Evolutionary conservation across 345 rosid genomes (phyloP).

Genomic region (Populus euphratica): DNA sequence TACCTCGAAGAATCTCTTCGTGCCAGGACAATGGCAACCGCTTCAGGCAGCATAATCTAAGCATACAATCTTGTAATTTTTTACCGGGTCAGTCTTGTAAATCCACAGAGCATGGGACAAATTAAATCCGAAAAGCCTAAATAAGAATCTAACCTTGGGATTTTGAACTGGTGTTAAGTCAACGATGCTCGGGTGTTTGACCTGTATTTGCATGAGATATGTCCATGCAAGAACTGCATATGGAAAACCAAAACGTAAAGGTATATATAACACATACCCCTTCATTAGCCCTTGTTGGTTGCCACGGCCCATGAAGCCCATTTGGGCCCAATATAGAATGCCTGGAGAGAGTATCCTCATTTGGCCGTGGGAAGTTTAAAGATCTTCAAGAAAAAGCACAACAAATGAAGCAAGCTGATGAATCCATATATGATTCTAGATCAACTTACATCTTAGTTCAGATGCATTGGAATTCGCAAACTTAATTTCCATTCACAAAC

Average conservation of each 20-base stretch:
- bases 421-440: neutral
- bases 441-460: constrained; percentile 4
- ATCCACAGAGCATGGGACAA: neutral
- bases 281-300: constrained; percentile 57
- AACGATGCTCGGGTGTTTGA: constrained; percentile 71
- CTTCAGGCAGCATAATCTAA: constrained; percentile 91
- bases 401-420: neutral
- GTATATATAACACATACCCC: constrained; percentile 43
- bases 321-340: constrained; percentile 89
- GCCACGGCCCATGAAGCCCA: constrained; percentile 81
- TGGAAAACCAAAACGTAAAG: constrained; percentile 8
- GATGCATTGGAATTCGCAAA: neutral
- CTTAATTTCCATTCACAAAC: neutral
- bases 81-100: neutral
- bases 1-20: constrained; percentile 77
- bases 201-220: constrained; percentile 39
- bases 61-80: neutral
- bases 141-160: constrained; percentile 62
- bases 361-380: constrained; percentile 55
- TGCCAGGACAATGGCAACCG: constrained; percentile 99
- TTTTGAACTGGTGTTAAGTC: constrained; percentile 71
- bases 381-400: constrained; percentile 47
- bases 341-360: constrained; percentile 77
- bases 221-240: constrained; percentile 18
- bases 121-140: constrained; percentile 1